phyloP scores from a whole-genome alignment of 345 rosid genomes.

The Pelargonium nanum region DNA sequence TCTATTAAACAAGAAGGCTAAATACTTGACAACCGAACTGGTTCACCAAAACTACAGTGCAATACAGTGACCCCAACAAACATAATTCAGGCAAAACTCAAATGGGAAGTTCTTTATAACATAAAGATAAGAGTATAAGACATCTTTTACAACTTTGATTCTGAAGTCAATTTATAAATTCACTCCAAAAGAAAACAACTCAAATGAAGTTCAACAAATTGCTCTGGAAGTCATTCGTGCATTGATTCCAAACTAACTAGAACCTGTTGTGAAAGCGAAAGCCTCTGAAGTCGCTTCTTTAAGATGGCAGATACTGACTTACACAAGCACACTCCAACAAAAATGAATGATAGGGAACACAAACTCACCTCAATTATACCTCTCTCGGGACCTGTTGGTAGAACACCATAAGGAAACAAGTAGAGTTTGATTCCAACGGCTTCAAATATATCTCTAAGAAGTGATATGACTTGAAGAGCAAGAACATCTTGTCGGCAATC shows the following conservation, averaged over 20 bases:
- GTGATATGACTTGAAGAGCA: slow-evolving; percentile 95
- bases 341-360: not conserved
- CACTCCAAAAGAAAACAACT: too few relatives aligned
- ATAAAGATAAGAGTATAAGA: too few relatives aligned
- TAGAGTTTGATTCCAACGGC: slow-evolving; percentile 84
- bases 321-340: not conserved
- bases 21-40: not conserved
- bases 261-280: not conserved
- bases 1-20: not conserved
- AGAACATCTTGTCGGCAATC: slow-evolving; percentile 99
- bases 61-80: not conserved
- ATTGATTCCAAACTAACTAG: not conserved
- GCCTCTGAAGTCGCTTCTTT: too few relatives aligned
- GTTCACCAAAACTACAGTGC: not conserved
- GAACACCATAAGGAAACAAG: slow-evolving; percentile 94
- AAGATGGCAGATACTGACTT: too few relatives aligned
- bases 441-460: slow-evolving; percentile 80
- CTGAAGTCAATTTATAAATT: not conserved
- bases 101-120: not conserved
- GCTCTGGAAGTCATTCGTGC: not conserved
- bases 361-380: slow-evolving; percentile 86
- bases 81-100: not conserved
- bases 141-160: not conserved
- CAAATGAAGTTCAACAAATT: too few relatives aligned
- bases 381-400: slow-evolving; percentile 92